Evolutionary conservation across 2,329 filamentous ascomycete species (phyloP), one percentile per base, ranked within the genome.

Genomic region (Mariannaea elegans): DNA sequence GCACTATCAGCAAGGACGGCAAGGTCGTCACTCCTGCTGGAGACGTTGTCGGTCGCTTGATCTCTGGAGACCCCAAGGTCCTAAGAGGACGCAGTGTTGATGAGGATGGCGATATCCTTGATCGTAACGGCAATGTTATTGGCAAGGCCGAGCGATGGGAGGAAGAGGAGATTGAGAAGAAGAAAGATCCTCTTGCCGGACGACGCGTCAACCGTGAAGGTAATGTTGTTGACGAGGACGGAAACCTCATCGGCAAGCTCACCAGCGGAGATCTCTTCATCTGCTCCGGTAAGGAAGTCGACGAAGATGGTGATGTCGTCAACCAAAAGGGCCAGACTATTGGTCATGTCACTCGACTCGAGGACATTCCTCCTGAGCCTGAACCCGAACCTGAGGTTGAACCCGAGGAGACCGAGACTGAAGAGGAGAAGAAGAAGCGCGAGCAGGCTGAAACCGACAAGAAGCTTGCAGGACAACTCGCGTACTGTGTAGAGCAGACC

Each of bases 91-190:
- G 91, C 45, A 71, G 81, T 8, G 92, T 95, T 16, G 92, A 95
- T 57, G 89, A 92, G 62, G 92, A 96, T 64, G 92, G 92, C 34
- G 92, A 95, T 57, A 87, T 96, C 29, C 82, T 91, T 56, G 92
- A 95, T 80, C 88, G 87, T 74, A 93, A 92, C 71, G 85, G 85
- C 29, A 88, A 88, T 63, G 72, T 78, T 1, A 73, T 88, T 2
- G 85, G 84, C 24, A 82, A 84, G 61, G 85, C 85, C 1, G 85
- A 88, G 73, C 80, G 85, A 18, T 88, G 84, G 84, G 82, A 85
- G 65, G 83, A 85, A 70, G 78, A 79, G 10, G 81, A 80, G 67
- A 87, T 78, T 4, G 77, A 83, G 72, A 82, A 81, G 73, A 78
- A 82, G 56, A 76, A 82, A 65, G 82, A 79, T 56, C 81, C 83